phyloP scores from a whole-genome alignment of 306 rosid genomes.

The Hylodesmum podocarpum region DNA sequence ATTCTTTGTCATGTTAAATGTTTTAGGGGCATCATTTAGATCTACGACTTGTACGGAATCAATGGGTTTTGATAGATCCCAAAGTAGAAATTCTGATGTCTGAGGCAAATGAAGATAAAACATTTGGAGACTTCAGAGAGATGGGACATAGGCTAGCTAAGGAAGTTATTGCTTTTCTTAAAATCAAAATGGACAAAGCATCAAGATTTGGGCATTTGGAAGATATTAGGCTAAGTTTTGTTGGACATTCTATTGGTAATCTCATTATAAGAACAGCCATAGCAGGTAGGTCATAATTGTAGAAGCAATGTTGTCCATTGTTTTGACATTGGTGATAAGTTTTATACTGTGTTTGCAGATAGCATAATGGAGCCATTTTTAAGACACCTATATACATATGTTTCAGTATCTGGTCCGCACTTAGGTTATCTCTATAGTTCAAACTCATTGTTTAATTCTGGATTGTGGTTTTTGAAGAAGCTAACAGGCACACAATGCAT shows the following conservation, averaged over 20 bases:
- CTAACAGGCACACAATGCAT: slow-evolving; percentile 84
- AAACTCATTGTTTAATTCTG: slow-evolving; percentile 91
- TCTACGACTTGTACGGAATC: slow-evolving; percentile 87
- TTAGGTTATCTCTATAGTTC: slow-evolving; percentile 96
- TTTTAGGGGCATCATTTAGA: slow-evolving; percentile 93
- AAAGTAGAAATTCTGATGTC: slow-evolving; percentile 87
- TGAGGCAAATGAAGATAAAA: slow-evolving; percentile 87
- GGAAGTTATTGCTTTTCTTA: slow-evolving; percentile 76
- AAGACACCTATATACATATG: slow-evolving; percentile 64
- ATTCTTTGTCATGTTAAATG: slow-evolving; percentile 28
- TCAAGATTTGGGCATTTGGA: slow-evolving; percentile 57
- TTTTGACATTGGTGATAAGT: slow-evolving; percentile 35
- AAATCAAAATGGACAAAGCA: slow-evolving; percentile 74
- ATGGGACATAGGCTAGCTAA: slow-evolving; percentile 93
- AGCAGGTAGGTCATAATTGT: slow-evolving; percentile 54
- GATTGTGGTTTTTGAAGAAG: slow-evolving; percentile 93
- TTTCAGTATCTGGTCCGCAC: slow-evolving; percentile 97
- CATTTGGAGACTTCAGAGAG: slow-evolving; percentile 88
- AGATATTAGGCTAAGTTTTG: slow-evolving; percentile 87
- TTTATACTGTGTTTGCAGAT: slow-evolving; percentile 54
- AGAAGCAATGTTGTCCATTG: slow-evolving; percentile 22
- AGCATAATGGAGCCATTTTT: slow-evolving; percentile 84
- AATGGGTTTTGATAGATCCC: slow-evolving; percentile 92
- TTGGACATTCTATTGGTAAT: slow-evolving; percentile 97
- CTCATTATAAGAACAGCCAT: slow-evolving; percentile 88